phyloP scores from a whole-genome alignment of 345 rosid species.

The Trapa bicornis region DNA sequence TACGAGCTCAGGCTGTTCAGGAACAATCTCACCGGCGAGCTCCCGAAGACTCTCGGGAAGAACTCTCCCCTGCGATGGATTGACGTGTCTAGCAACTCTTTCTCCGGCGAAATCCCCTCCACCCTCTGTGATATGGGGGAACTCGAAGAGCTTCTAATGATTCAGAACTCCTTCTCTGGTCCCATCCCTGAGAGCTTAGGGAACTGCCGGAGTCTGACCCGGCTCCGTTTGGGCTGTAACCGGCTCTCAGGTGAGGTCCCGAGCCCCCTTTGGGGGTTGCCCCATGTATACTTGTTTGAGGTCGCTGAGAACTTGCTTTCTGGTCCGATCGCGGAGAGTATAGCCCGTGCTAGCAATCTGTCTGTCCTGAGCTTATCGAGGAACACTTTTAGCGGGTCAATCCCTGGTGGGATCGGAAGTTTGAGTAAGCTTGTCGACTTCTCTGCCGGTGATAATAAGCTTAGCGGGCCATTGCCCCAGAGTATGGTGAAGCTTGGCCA shows the following conservation, averaged over 20 bases:
- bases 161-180: conserved; percentile 66
- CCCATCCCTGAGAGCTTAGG: conserved; percentile 45
- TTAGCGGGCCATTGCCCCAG: conserved; percentile 54
- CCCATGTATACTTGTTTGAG: conserved; percentile 63
- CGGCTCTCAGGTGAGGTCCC: conserved; percentile 65
- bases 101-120: conserved; percentile 55
- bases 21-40: conserved; percentile 48
- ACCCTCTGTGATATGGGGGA: conserved; percentile 49
- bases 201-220: conserved; percentile 45
- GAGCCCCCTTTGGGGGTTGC: conserved; percentile 72
- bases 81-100: conserved; percentile 58
- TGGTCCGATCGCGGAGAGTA: conserved; percentile 46
- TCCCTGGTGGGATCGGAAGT: conserved; percentile 70
- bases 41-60: conserved; percentile 57
- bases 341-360: conserved; percentile 53
- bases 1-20: conserved; percentile 73
- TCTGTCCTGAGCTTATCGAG: conserved; percentile 45
- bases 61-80: conserved; percentile 70
- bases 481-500: conserved; percentile 47
- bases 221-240: conserved; percentile 62
- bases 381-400: conserved; percentile 52
- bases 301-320: conserved; percentile 49
- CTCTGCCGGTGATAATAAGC: conserved; percentile 46
- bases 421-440: conserved; percentile 38
- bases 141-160: conserved; percentile 60